Conservation (phyloP, 768 basidiomycete species). For the Phallus indusiatus region DNA sequence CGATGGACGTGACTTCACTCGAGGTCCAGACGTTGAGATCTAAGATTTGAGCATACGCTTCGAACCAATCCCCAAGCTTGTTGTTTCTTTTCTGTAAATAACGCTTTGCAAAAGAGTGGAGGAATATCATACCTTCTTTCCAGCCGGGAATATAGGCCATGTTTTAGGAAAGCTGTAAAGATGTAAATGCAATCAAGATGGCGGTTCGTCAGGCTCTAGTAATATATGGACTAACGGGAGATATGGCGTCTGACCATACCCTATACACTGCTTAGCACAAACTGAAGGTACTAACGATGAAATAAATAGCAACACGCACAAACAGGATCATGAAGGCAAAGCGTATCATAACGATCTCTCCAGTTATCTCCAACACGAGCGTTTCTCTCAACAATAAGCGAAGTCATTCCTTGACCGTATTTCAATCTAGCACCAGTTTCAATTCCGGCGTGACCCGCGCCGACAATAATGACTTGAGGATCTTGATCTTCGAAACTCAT, state of each 20-base stretch:
- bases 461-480: conserved; percentile 22
- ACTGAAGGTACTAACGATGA: conserved; percentile 1
- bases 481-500: conserved; percentile 13
- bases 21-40: conserved; percentile 5
- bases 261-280: conserved; percentile 10
- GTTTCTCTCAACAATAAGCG: conserved; percentile 29
- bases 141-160: not conserved
- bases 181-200: not conserved
- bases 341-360: conserved; percentile 32
- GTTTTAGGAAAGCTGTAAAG: not conserved
- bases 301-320: not conserved
- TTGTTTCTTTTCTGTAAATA: too few relatives aligned
- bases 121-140: too few relatives aligned
- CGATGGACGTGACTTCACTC: not conserved
- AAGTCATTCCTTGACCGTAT: conserved; percentile 28
- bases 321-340: conserved; percentile 29
- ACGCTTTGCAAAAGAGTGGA: not conserved
- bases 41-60: not conserved
- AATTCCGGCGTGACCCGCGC: conserved; percentile 34
- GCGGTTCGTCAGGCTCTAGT: not conserved
- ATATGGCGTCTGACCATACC: conserved; percentile 10
- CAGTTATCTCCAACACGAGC: conserved; percentile 31
- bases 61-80: conserved; percentile 1
- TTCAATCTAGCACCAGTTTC: conserved; percentile 32
- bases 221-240: not conserved